These are phyloP conservation scores for Fusarium sulawesiense DNA, from an alignment of 2,329 filamentous ascomycete species.

Conservation along the genomic window DNA sequence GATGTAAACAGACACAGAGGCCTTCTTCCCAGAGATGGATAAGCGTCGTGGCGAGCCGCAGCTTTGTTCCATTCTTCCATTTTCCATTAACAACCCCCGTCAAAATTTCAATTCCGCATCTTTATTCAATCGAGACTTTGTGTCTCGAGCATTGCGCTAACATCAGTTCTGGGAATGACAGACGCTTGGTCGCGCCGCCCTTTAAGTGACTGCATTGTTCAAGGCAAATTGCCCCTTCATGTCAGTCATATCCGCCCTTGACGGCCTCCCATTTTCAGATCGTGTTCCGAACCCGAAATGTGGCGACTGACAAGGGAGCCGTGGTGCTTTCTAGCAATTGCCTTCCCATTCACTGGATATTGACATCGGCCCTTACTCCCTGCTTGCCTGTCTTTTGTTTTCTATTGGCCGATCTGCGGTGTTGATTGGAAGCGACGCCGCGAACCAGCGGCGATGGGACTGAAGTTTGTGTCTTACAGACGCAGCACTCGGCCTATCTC, in stretches of 20 bases:
- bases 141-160: slow-evolving; percentile 22
- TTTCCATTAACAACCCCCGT: slow-evolving; percentile 12
- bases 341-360: slow-evolving; percentile 27
- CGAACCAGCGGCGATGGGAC: slow-evolving; percentile 6
- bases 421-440: slow-evolving; percentile 31
- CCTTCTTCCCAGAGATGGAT: slow-evolving; percentile 41
- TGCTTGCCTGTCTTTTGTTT: slow-evolving; percentile 24
- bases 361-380: slow-evolving; percentile 34
- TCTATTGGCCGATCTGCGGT: slow-evolving; percentile 13
- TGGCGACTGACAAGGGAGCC: slow-evolving; percentile 17
- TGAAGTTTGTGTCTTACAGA: background rate
- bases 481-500: slow-evolving; percentile 39
- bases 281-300: slow-evolving; percentile 13
- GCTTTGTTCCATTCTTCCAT: slow-evolving; percentile 34
- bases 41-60: slow-evolving; percentile 39
- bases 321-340: slow-evolving; percentile 12
- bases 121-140: slow-evolving; percentile 16
- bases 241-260: slow-evolving; percentile 26
- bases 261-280: slow-evolving; percentile 31
- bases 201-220: slow-evolving; percentile 22
- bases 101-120: slow-evolving; percentile 37
- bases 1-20: slow-evolving; percentile 32
- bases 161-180: slow-evolving; percentile 6
- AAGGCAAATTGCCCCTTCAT: slow-evolving; percentile 26
- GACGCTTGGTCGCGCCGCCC: slow-evolving; percentile 18